Conservation (phyloP, 345 rosid genomes). For the Rhodamnia argentea region DNA sequence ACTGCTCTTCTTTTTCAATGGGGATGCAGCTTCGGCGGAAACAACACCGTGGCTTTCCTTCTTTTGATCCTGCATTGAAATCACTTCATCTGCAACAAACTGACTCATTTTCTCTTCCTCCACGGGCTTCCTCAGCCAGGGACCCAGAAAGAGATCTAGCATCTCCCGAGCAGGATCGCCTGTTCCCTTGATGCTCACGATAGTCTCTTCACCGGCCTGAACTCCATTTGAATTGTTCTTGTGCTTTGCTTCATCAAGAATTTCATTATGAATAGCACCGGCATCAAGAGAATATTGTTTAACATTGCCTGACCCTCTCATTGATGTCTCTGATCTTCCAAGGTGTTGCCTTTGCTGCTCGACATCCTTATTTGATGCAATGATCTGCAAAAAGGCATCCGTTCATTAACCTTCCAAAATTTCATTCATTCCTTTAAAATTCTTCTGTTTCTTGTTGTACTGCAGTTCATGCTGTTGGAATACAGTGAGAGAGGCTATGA, state of each 20-base stretch:
- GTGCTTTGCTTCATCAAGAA: background rate
- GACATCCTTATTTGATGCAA: slow-evolving; percentile 13
- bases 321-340: slow-evolving; percentile 1
- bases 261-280: background rate
- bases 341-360: background rate
- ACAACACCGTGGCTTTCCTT: slow-evolving; percentile 1
- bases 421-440: background rate
- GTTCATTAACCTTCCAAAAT: background rate
- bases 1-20: slow-evolving; percentile 33
- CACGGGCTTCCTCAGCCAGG: slow-evolving; percentile 32
- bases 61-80: slow-evolving; percentile 1
- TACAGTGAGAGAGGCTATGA: background rate
- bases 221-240: background rate
- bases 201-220: background rate
- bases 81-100: slow-evolving; percentile 1
- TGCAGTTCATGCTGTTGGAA: background rate
- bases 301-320: background rate
- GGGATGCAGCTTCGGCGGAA: slow-evolving; percentile 9
- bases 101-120: slow-evolving; percentile 10
- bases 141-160: slow-evolving; percentile 48
- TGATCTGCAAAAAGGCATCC: slow-evolving; percentile 23
- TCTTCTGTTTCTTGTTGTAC: too few species aligned
- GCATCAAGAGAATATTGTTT: slow-evolving; percentile 3
- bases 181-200: background rate
- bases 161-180: slow-evolving; percentile 46